Base-by-base conservation (phyloP, 2,329 filamentous ascomycete species). In the Monosporascus ibericus region DNA sequence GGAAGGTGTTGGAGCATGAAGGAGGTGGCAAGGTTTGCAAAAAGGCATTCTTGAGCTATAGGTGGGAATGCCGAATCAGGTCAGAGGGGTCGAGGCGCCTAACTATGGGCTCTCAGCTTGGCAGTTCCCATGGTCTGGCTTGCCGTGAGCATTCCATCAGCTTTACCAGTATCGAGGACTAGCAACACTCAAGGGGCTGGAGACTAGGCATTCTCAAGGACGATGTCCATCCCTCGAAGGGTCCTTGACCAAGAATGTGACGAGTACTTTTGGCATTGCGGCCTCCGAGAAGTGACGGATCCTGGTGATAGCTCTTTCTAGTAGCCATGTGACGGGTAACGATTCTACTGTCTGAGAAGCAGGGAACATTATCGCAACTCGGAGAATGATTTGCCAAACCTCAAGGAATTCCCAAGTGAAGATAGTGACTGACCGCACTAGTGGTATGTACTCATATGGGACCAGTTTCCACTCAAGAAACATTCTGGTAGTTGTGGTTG, bases 1-100 rank as follows among this genome's bases (percentile, higher is more conserved):
- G 58, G 58, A 54, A 48, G 30, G 51, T 55, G 52, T 64, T 62
- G 60, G 63, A 60, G 61, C 58, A 62, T 54, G 58, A 55, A 50
- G 53, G 49, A 49, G 48, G 54, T 39, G 53, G 49, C 48, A 52
- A 48, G 55, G 53, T 44, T 38, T 46, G 57, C 50, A 46, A 50
- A 55, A 50, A 46, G 54, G 50, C 47, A 50, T 52, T 18, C 54
- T 48, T 42, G 47, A 51, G 53, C 53, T 56, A 49, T 46, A 30
- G 34, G 47, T 47, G 48, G 47, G 52, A 5, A 46, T 49, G 38
- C 51, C 51, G 53, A 56, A 56, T 48, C 50, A 52, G 37, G 42
- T 50, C 38, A 54, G 50, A 55, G 56, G 42, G 14, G 20, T 6
- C 30, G 17, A 24, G 24, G 6, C 17, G 22, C 24, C 22, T 25